Conservation (phyloP, 208 protist species). For the Leishmania mexicana region DNA sequence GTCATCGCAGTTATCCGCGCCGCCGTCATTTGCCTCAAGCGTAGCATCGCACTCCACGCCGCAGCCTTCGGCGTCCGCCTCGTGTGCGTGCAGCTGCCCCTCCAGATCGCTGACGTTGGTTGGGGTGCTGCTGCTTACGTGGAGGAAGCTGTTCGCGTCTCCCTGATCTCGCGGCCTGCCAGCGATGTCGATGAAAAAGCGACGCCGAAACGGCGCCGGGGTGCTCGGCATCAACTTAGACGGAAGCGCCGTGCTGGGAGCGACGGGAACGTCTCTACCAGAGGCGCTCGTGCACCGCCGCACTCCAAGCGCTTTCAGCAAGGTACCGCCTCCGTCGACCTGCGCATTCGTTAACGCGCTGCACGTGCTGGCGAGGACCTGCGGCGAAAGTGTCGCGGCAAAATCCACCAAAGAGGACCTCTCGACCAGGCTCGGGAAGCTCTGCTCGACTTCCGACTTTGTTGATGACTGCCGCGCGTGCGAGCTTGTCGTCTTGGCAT, state of each 20-base stretch:
- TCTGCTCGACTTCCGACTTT: neutral
- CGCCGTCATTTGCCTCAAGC: neutral
- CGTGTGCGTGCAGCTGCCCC: neutral
- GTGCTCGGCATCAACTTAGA: neutral
- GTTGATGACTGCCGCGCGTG: neutral
- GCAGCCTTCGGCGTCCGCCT: neutral
- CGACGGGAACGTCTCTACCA: neutral
- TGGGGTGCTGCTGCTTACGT: neutral
- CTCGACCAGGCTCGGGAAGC: neutral
- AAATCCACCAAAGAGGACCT: neutral
- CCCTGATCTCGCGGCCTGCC: neutral
- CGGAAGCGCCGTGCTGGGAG: neutral
- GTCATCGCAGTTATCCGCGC: neutral
- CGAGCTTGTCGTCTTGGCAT: neutral
- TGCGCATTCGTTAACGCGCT: neutral
- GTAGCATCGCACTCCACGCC: neutral
- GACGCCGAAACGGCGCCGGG: slow-evolving; percentile 15
- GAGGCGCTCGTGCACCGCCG: slow-evolving; percentile 27
- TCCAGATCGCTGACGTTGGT: neutral
- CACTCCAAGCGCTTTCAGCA: slow-evolving; percentile 9
- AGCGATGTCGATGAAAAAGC: slow-evolving; percentile 12
- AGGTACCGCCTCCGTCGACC: neutral
- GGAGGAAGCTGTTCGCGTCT: slow-evolving; percentile 14
- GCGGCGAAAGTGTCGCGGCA: slow-evolving; percentile 13
- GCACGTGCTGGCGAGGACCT: slow-evolving; percentile 20